A percentile compares a stretch with the other conserved stretches of the same genome.
phyloP scores from a whole-genome alignment of 169 alveolate genomes.

The Perkinsus olseni region DNA sequence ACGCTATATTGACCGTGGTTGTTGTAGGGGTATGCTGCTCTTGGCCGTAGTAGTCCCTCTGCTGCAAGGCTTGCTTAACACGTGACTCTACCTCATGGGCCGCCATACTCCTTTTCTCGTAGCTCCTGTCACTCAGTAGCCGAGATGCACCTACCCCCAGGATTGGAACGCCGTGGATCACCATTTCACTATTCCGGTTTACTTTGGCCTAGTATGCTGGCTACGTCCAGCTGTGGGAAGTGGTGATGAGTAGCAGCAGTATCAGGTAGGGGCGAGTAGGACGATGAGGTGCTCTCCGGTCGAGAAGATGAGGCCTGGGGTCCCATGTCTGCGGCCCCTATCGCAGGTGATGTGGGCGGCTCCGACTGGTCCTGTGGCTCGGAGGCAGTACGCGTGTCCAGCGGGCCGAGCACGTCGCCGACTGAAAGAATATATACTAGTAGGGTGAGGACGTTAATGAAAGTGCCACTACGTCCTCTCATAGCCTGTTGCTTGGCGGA shows the following conservation, averaged over 20 bases:
- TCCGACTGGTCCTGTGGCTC: background rate
- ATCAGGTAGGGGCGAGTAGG: background rate
- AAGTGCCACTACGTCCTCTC: background rate
- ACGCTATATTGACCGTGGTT: background rate
- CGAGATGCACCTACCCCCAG: slow-evolving; percentile 6
- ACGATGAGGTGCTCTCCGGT: background rate
- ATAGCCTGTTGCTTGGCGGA: background rate
- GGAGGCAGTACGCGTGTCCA: background rate
- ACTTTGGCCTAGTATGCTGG: background rate
- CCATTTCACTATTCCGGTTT: background rate
- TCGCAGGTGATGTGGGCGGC: background rate
- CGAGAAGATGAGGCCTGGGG: background rate
- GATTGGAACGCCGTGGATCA: background rate
- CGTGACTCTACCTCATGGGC: slow-evolving; percentile 26
- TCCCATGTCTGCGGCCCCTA: background rate
- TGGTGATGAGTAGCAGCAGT: background rate
- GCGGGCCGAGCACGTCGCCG: background rate
- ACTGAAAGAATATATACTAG: background rate
- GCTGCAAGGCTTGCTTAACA: background rate
- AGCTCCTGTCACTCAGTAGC: slow-evolving; percentile 17
- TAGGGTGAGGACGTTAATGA: background rate
- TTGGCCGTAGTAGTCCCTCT: background rate
- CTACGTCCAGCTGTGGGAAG: background rate
- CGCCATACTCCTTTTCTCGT: slow-evolving; percentile 31
- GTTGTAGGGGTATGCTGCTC: background rate